Base-by-base conservation (phyloP, 345 rosid species). In the Brassica rapa region DNA sequence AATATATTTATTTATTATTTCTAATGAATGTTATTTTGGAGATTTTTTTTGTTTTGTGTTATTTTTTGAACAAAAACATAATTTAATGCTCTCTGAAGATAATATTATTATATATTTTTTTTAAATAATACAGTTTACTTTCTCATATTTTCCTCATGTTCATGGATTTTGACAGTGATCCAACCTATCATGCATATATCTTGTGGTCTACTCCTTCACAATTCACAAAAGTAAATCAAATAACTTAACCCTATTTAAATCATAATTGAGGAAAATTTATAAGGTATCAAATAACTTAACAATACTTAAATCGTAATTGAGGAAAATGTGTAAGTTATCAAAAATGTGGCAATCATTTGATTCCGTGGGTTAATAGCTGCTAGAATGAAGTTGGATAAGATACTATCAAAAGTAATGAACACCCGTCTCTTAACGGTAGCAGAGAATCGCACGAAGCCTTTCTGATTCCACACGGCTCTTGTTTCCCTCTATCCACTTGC, bases 391-490 rank as follows among this genome's bases (percentile, higher is more conserved):
- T 60, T 68, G 68, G 68, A 16, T 41, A 55, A 56, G 65, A 55
- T 49, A 12, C 32, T 6, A 70, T 33, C 15, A 70, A 61, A 77
- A 11, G 46, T 11, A 63, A 70, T 70, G 75, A 72, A 59, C 77
- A 72, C 81, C 72, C 73, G 81, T 78, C 81, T 78, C 39, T 72
- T 78, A 72, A 66, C 81, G 81, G 72, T 72, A 77, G 64, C 51
- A 41, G 21, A 57, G 77, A 72, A 78, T 78, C 81, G 72, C 68
- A 78, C 81, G 72, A 62, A 78, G 77, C 82, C 82, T 73, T 78
- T 73, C 77, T 7, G 73, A 79, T 79, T 72, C 77, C 46, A 79
- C 77, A 79, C 82, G 82, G 82, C 82, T 72, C 82, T 72, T 66
- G 6, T 32, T 66, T 46, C 11, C 11, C 15, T 30, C 56, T 46